Percentiles rank a stretch among this genome's conserved stretches.
These are phyloP conservation scores for Tylopilus subfusipes DNA, from an alignment of 768 basidiomycete genomes.

Conservation along the genomic window DNA sequence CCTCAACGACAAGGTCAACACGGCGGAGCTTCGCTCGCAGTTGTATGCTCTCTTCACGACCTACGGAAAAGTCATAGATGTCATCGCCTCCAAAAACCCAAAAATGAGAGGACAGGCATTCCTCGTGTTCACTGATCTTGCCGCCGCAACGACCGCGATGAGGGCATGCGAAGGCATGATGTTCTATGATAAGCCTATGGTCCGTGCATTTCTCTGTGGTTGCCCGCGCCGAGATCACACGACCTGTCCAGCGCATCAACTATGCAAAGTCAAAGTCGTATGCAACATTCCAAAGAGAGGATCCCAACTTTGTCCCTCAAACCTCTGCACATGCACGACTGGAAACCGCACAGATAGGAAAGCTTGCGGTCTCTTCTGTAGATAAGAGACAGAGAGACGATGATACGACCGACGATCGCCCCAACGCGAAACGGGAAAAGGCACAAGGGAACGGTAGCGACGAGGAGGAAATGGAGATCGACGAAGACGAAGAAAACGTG, in stretches of 20 bases:
- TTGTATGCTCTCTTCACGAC: constrained; percentile 89
- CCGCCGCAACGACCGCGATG: constrained; percentile 88
- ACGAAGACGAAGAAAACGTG: constrained; percentile 73
- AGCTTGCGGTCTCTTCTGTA: constrained; percentile 31
- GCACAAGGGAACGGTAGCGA: constrained; percentile 59
- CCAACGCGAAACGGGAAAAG: constrained; percentile 66
- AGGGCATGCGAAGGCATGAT: constrained; percentile 89
- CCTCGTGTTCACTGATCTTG: constrained; percentile 90
- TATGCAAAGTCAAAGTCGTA: constrained; percentile 90
- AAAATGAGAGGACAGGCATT: constrained; percentile 95
- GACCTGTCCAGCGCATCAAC: constrained; percentile 64
- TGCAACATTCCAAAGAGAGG: constrained; percentile 74
- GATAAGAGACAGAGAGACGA: constrained; percentile 72
- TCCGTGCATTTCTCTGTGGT: constrained; percentile 39
- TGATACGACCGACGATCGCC: constrained; percentile 49
- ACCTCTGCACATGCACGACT: constrained; percentile 58
- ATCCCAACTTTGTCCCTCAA: constrained; percentile 78
- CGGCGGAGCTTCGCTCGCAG: constrained; percentile 80
- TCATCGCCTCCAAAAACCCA: constrained; percentile 81
- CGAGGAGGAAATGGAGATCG: constrained; percentile 92
- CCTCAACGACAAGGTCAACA: constrained; percentile 89
- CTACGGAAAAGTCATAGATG: constrained; percentile 90
- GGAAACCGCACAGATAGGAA: constrained; percentile 40
- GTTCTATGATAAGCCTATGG: constrained; percentile 91
- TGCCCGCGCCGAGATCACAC: constrained; percentile 8